A percentile compares a stretch with the other conserved stretches of the same genome.
Evolutionary conservation across 2,329 filamentous ascomycete species (phyloP).

Genomic region (Apiospora sp.): DNA sequence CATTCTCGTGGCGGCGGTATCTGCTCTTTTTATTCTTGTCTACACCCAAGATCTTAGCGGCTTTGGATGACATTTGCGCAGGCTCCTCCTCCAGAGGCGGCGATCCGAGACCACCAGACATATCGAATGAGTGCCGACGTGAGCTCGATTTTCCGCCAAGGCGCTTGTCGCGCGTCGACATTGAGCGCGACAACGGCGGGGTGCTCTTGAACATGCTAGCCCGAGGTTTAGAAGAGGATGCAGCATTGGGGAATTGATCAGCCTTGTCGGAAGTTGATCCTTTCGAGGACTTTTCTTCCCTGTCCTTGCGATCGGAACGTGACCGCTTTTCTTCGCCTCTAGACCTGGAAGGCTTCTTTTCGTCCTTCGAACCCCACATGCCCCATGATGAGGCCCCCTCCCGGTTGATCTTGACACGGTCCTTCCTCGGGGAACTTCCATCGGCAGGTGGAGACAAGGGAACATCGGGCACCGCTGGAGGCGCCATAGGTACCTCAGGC

Average conservation of each 20-base stretch:
- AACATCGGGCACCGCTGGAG: conserved; percentile 56
- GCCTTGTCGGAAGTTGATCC: conserved; percentile 79
- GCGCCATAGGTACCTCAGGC: conserved; percentile 47
- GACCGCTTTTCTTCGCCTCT: conserved; percentile 69
- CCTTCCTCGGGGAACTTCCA: conserved; percentile 71
- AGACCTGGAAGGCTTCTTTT: conserved; percentile 65
- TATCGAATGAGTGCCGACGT: conserved; percentile 73
- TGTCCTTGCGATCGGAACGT: conserved; percentile 59
- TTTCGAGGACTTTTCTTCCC: conserved; percentile 70
- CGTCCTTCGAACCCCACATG: conserved; percentile 68
- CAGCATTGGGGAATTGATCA: conserved; percentile 54
- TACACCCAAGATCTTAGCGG: conserved; percentile 77
- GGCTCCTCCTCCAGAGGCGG: conserved; percentile 76
- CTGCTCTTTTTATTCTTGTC: conserved; percentile 59
- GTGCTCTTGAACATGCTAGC: conserved; percentile 73
- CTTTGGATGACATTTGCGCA: conserved; percentile 74
- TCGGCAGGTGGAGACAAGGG: conserved; percentile 59
- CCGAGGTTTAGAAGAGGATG: conserved; percentile 62
- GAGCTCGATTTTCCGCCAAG: conserved; percentile 66
- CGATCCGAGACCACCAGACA: conserved; percentile 70
- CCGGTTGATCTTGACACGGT: conserved; percentile 79
- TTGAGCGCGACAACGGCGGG: conserved; percentile 72
- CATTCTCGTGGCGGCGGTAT: conserved; percentile 47
- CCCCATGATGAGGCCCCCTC: conserved; percentile 76
- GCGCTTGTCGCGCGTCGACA: conserved; percentile 72